Evolutionary conservation across 352 stramenopile genomes (phyloP), one percentile per base, ranked within the genome.

Genomic region (Elongisporangium senticosum): DNA sequence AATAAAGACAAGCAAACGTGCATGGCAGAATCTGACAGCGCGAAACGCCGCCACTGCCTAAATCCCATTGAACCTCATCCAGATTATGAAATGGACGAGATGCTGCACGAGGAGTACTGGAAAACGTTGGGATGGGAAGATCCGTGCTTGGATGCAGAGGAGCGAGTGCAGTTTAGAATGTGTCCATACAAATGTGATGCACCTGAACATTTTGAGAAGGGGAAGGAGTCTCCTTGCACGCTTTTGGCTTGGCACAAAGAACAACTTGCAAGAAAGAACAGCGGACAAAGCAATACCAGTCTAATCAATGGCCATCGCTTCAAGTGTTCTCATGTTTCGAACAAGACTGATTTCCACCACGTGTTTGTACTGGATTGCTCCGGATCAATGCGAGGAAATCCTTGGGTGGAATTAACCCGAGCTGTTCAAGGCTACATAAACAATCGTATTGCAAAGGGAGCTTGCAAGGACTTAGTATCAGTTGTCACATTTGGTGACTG

Each of bases 81-180:
- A 17, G 13, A 43, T 1, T 19, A 64, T 26, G 48, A 70, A n/a
- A 54, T 81, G 8, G 74, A 84, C 50, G 69, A 84, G 52, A 19
- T 84, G 17, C 47, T 84, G 23, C 74, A 84, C 37, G 64, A 68
- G 0, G 62, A 74, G 13, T 84, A 77, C 37, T 84, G 69, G 69
- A 73, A 79, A 49, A 73, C 69, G 4, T 66, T 81, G 14, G 72
- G 74, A 1, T 81, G 74, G 74, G 67, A 84, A 43, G 74, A 84
- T n/a, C 74, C 72, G 3, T 79, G 74, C 53, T 43, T 49, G 20
- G 71, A 60, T 24, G 64, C 60, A 10, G 17, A 21, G 1, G 74
- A 81, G 33, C 65, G 65, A 19, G 55, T 21, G 2, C 10, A 51
- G 7, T 84, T 84, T 56, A 43, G 24, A 0, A 72, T 75, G 50